Conservation (phyloP, 2,329 filamentous ascomycete genomes). For the Talaromyces sp. region DNA sequence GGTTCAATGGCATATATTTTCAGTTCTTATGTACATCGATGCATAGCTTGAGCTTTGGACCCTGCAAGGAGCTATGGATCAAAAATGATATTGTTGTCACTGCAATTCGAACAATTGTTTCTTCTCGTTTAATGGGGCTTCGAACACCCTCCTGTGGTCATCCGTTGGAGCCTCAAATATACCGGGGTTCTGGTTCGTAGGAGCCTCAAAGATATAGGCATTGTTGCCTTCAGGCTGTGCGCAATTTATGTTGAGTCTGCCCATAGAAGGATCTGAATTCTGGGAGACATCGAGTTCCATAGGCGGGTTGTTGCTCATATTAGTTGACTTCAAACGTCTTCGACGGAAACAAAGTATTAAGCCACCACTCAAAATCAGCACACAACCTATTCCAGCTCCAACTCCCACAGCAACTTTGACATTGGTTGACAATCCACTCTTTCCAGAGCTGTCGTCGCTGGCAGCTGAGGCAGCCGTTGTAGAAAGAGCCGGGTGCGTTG, state of each 20-base stretch:
- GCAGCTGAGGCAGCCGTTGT: not conserved
- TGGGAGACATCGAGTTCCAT: too few relatives aligned
- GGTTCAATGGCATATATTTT: too few relatives aligned
- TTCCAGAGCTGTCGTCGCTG: not conserved
- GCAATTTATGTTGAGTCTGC: not conserved
- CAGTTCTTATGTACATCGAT: too few relatives aligned
- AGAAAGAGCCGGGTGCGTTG: not conserved
- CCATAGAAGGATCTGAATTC: not conserved
- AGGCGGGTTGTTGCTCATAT: too few relatives aligned
- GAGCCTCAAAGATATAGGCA: not conserved
- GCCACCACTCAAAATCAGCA: not conserved
- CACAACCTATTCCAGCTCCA: not conserved
- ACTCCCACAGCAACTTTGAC: not conserved
- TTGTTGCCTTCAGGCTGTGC: not conserved
- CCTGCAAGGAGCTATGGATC: too few relatives aligned
- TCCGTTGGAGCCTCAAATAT: not conserved
- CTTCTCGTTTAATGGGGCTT: not conserved
- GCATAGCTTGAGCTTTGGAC: too few relatives aligned
- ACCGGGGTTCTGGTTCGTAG: not conserved
- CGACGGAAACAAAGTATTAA: not conserved
- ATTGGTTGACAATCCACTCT: not conserved
- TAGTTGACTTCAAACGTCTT: not conserved
- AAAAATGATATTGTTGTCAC: not conserved
- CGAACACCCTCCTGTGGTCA: not conserved
- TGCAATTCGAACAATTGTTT: not conserved